Percentiles rank a stretch among this genome's conserved stretches.
Conservation (phyloP, 768 basidiomycete species). For the Brasilioporus rufonigricans region DNA sequence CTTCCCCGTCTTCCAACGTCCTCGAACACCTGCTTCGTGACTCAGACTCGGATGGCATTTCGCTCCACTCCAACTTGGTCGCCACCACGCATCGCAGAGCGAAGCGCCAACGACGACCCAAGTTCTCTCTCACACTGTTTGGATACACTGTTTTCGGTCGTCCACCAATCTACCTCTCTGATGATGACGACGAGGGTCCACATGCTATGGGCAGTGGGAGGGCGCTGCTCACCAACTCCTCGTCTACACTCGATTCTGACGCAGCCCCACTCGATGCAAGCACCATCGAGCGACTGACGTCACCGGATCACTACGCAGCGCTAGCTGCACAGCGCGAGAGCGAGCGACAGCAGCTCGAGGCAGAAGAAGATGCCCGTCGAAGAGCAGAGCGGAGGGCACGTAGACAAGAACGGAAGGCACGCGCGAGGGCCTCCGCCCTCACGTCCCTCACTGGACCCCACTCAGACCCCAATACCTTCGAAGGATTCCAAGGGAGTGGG, state of each 20-base stretch:
- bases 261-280: slow-evolving; percentile 62
- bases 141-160: slow-evolving; percentile 70
- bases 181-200: slow-evolving; percentile 47
- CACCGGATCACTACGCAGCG: slow-evolving; percentile 34
- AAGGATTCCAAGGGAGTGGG: slow-evolving; percentile 69
- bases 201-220: background rate
- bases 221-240: slow-evolving; percentile 27
- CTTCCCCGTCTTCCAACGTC: slow-evolving; percentile 31
- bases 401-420: slow-evolving; percentile 45
- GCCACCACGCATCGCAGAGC: slow-evolving; percentile 26
- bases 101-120: slow-evolving; percentile 34
- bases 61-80: slow-evolving; percentile 63
- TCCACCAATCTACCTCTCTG: slow-evolving; percentile 56
- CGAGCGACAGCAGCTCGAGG: slow-evolving; percentile 29
- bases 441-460: slow-evolving; percentile 34
- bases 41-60: slow-evolving; percentile 57
- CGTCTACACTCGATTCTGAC: slow-evolving; percentile 64
- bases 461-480: slow-evolving; percentile 43
- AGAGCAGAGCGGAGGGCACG: slow-evolving; percentile 50
- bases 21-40: slow-evolving; percentile 52
- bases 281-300: slow-evolving; percentile 51
- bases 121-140: slow-evolving; percentile 52
- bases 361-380: slow-evolving; percentile 39
- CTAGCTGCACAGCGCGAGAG: slow-evolving; percentile 29
- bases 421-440: slow-evolving; percentile 33